Evolutionary conservation across 2,329 filamentous ascomycete species (phyloP).

Genomic region (Fusarium subglutinans): DNA sequence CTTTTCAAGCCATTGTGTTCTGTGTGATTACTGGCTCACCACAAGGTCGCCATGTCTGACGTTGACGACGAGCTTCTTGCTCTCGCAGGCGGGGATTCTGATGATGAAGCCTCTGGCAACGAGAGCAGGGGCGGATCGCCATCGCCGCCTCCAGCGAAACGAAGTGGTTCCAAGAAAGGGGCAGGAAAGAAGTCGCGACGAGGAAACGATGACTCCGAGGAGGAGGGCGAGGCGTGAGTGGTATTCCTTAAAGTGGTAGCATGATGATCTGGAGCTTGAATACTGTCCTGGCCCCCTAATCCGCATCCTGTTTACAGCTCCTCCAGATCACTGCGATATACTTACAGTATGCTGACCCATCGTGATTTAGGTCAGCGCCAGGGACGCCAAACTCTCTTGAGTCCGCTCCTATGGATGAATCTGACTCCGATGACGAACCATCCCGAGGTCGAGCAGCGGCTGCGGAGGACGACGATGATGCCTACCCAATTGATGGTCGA

Average conservation of each 20-base stretch:
- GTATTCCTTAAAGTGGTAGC: not conserved
- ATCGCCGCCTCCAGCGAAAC: conserved; percentile 57
- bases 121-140: conserved; percentile 65
- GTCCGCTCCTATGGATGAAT: conserved; percentile 91
- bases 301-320: not conserved
- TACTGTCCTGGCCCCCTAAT: not conserved
- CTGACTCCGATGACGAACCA: conserved; percentile 69
- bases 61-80: conserved; percentile 94
- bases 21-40: conserved; percentile 1
- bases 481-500: conserved; percentile 89
- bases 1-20: conserved; percentile 20
- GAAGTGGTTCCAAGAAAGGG: conserved; percentile 43
- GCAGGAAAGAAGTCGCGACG: conserved; percentile 60
- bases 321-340: not conserved
- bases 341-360: conserved; percentile 18
- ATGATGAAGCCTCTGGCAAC: conserved; percentile 65
- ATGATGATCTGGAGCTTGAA: not conserved
- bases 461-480: conserved; percentile 67
- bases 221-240: conserved; percentile 67
- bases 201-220: conserved; percentile 61
- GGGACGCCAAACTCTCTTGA: conserved; percentile 78
- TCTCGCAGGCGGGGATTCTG: conserved; percentile 82
- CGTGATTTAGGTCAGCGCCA: conserved; percentile 68
- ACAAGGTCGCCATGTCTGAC: conserved; percentile 73
- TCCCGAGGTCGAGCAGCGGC: conserved; percentile 54